Conservation (phyloP, 2,329 filamentous ascomycete genomes). For the Apiospora rasikravindrae region DNA sequence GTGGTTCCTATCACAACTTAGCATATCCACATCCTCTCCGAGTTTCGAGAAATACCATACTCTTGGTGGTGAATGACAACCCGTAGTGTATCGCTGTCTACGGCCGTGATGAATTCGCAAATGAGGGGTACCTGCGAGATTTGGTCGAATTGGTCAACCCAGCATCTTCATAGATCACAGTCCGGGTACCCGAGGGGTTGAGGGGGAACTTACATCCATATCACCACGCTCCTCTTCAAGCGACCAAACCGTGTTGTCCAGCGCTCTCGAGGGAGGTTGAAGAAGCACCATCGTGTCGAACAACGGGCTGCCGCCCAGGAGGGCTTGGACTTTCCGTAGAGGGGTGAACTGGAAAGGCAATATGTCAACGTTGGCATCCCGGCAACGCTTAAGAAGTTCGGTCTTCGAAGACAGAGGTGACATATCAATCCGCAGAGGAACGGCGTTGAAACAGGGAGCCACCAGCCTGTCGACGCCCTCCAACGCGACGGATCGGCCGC, state of each 20-base stretch:
- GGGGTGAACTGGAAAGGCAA: constrained; percentile 77
- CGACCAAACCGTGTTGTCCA: constrained; percentile 62
- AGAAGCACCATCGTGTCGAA: constrained; percentile 85
- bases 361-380: constrained; percentile 64
- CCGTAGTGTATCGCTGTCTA: constrained; percentile 55
- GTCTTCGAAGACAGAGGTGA: constrained; percentile 53
- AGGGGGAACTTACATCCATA: constrained; percentile 64
- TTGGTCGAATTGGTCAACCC: neutral
- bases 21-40: neutral
- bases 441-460: constrained; percentile 92
- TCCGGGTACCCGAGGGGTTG: constrained; percentile 16
- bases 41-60: constrained; percentile 36
- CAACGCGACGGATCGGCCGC: constrained; percentile 72
- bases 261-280: constrained; percentile 66
- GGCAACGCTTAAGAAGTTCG: constrained; percentile 64
- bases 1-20: constrained; percentile 29
- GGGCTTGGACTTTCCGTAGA: constrained; percentile 71
- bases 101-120: constrained; percentile 71
- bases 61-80: constrained; percentile 68
- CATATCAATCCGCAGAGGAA: constrained; percentile 71
- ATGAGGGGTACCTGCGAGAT: constrained; percentile 67
- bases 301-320: constrained; percentile 51
- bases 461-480: constrained; percentile 73
- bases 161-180: neutral
- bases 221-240: constrained; percentile 61